Percentiles rank a stretch among this genome's conserved stretches.
These are phyloP conservation scores for Penicillium sp. DNA, from an alignment of 2,329 filamentous ascomycete genomes.

Conservation along the genomic window DNA sequence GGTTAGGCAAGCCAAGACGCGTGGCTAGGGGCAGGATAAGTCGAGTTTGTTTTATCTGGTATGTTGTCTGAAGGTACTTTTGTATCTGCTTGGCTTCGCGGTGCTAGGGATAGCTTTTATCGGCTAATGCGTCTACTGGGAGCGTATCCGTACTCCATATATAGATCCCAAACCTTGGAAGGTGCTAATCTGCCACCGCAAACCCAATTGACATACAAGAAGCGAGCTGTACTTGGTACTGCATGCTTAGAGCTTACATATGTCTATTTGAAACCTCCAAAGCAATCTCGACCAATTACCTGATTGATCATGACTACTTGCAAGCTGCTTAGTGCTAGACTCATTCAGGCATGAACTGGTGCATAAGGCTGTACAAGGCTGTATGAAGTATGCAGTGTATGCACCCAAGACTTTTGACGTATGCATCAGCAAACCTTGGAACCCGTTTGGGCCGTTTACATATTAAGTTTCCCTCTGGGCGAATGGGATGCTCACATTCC, in stretches of 20 bases:
- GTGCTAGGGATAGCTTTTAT: not conserved
- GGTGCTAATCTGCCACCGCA: too few species aligned
- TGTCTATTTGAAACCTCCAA: too few species aligned
- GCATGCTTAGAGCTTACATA: too few species aligned
- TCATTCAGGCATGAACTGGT: conserved; percentile 2
- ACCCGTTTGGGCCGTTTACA: conserved; percentile 11
- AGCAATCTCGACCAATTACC: too few species aligned
- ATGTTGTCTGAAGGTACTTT: not conserved
- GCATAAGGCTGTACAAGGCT: too few species aligned
- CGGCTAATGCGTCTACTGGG: too few species aligned
- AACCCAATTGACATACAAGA: too few species aligned
- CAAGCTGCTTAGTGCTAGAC: conserved; percentile 8
- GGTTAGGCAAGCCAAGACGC: not conserved
- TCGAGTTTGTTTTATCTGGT: too few species aligned
- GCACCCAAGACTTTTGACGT: conserved; percentile 8
- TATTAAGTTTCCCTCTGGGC: not conserved
- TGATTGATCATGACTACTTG: not conserved
- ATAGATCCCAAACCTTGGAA: not conserved
- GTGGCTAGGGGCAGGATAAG: not conserved
- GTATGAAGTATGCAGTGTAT: conserved; percentile 15
- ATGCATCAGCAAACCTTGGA: conserved; percentile 15
- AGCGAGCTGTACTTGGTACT: too few species aligned
- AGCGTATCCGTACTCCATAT: too few species aligned
- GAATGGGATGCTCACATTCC: not conserved
- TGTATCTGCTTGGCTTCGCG: not conserved